Evolutionary conservation across 2,329 filamentous ascomycete genomes (phyloP), one percentile per base, ranked within the genome.

Genomic region (Elsinoe arachidis): DNA sequence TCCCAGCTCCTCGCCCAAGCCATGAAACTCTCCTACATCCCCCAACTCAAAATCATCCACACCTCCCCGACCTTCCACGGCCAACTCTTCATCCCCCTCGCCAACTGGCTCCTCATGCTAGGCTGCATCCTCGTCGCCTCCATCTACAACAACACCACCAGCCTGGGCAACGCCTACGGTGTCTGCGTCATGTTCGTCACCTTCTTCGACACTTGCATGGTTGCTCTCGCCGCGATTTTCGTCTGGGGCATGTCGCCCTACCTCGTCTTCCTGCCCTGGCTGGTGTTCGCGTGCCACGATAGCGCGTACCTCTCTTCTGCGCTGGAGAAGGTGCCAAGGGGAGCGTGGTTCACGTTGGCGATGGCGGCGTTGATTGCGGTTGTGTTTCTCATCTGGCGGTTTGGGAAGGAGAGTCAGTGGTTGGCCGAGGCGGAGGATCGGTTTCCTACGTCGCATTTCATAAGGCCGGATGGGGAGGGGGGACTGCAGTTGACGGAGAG

Each of bases 101-200:
- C 83, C 2, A 91, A 91, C 65, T 90, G 87, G 85, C 72, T 90
- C 1, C 75, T 91, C 61, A 86, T 90, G 83, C 74, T 87, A 33
- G 86, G 86, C 1, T 85, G 85, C 0, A 78, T 92, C n/a, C 73
- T 90, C 7, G 83, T 90, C 7, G 86, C 87, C 0, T 82, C 81
- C 0, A 80, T 88, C 2, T 90, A 88, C 72, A 87, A 84, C 67
- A 86, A 88, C 63, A 87, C 85, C 0, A 86, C 83, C 0, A 77
- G 77, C 57, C 77, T 90, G 0, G 87, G 87, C 21, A 83, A 89
- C 64, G 87, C 87, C 0, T 90, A 90, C 63, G 86, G 87, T 38
- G 84, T 88, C 6, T 91, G 87, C 62, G 87, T 91, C 66, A 88
- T 90, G 63, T 81, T 88, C 51, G 87, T 90, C 43, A 88, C 87